Percentiles rank a stretch among this genome's conserved stretches.
These are phyloP conservation scores for Nowakowskiella sp. DNA, from an alignment of 192 early-diverging fungal species.

Conservation along the genomic window DNA sequence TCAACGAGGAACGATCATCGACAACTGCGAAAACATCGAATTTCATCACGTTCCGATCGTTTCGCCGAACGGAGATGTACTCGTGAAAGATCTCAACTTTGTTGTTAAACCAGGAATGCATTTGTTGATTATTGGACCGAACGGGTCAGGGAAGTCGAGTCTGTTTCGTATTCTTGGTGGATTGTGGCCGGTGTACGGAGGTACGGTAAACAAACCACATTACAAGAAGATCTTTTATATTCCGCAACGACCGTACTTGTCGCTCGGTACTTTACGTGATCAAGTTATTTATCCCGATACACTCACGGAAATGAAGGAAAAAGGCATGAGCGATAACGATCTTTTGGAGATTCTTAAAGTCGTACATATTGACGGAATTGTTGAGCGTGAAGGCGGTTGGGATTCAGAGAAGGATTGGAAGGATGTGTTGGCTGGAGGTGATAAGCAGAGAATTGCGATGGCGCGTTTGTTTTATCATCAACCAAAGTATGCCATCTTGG, in stretches of 20 bases:
- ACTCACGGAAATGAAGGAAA: slow-evolving; percentile 63
- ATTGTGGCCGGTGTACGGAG: slow-evolving; percentile 91
- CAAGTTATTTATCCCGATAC: slow-evolving; percentile 97
- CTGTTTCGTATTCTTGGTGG: slow-evolving; percentile 94
- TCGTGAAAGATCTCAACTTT: slow-evolving; percentile 78
- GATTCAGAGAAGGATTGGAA: slow-evolving; percentile 81
- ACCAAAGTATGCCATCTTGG: slow-evolving; percentile 91
- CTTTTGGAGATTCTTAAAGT: slow-evolving; percentile 70
- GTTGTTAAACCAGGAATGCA: slow-evolving; percentile 85
- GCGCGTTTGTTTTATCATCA: slow-evolving; percentile 94
- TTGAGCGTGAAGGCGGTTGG: slow-evolving; percentile 87
- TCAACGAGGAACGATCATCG: too few relatives aligned
- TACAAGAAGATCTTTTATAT: slow-evolving; percentile 90
- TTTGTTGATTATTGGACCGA: slow-evolving; percentile 87
- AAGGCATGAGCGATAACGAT: slow-evolving; percentile 66
- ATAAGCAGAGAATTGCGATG: slow-evolving; percentile 77
- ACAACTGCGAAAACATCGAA: slow-evolving; percentile 69
- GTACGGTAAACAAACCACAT: slow-evolving; percentile 36
- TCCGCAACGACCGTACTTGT: slow-evolving; percentile 95
- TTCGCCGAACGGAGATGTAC: slow-evolving; percentile 89
- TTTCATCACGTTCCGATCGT: slow-evolving; percentile 90
- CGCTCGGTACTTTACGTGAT: slow-evolving; percentile 88
- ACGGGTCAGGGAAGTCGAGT: slow-evolving; percentile 87
- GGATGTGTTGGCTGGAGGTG: slow-evolving; percentile 91
- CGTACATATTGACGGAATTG: slow-evolving; percentile 75